These are phyloP conservation scores for Papiliotrema flavescens DNA, from an alignment of 1,284 basidiomycete genomes.

Conservation along the genomic window DNA sequence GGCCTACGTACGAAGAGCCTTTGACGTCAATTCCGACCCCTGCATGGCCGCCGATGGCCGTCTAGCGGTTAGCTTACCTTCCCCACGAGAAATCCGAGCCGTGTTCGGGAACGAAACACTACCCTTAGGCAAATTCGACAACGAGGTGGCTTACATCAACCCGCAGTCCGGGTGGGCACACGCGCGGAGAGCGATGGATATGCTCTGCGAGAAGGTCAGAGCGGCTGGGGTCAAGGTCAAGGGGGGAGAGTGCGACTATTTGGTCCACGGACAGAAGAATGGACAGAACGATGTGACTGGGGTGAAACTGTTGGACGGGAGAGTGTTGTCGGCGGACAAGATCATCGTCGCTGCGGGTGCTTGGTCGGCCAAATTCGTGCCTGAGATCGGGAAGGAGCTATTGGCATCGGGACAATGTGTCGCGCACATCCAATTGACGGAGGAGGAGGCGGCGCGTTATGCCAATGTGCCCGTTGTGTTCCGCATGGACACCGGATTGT, in stretches of 20 bases:
- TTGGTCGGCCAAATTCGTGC: slow-evolving; percentile 30
- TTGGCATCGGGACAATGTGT: slow-evolving; percentile 58
- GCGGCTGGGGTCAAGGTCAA: slow-evolving; percentile 11
- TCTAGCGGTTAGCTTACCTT: slow-evolving; percentile 2
- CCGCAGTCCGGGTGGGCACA: slow-evolving; percentile 74
- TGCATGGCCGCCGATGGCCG: slow-evolving; percentile 18
- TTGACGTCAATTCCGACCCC: slow-evolving; percentile 9
- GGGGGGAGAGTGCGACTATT: slow-evolving; percentile 3
- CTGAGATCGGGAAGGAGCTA: slow-evolving; percentile 11
- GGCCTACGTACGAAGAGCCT: slow-evolving; percentile 9
- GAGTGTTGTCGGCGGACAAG: slow-evolving; percentile 22
- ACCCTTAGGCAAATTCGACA: slow-evolving; percentile 11
- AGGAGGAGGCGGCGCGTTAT: slow-evolving; percentile 61
- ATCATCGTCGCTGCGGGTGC: slow-evolving; percentile 37
- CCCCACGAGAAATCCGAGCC: slow-evolving; percentile 12
- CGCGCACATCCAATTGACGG: slow-evolving; percentile 63
- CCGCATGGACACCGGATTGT: slow-evolving; percentile 66
- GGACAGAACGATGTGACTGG: slow-evolving; percentile 53
- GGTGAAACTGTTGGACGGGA: slow-evolving; percentile 61
- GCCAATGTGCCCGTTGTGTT: slow-evolving; percentile 63
- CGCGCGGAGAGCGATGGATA: slow-evolving; percentile 61
- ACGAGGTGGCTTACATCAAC: slow-evolving; percentile 62
- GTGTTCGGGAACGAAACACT: slow-evolving; percentile 10
- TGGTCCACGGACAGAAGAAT: slow-evolving; percentile 10
- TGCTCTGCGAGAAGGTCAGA: slow-evolving; percentile 20